Evolutionary conservation across 306 rosid species (phyloP).

Genomic region (Heteromeles arbutifolia): DNA sequence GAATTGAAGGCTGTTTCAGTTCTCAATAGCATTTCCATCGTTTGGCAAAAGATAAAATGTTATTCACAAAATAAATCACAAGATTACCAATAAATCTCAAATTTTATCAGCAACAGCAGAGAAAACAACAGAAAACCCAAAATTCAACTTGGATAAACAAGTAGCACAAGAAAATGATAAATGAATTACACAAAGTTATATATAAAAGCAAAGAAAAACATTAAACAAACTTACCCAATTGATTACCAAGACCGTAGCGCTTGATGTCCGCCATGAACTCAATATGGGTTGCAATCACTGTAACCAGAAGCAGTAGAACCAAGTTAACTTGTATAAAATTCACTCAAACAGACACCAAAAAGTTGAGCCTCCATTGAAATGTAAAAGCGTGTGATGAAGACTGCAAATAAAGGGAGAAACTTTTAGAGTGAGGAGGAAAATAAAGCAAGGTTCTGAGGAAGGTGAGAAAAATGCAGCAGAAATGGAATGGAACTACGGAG

Average conservation of each 20-base stretch:
- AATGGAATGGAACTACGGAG: not conserved
- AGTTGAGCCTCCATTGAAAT: not conserved
- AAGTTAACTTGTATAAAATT: not conserved
- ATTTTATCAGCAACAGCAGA: not conserved
- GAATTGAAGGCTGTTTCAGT: not conserved
- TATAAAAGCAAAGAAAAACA: not conserved
- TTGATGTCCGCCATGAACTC: slow-evolving; percentile 38
- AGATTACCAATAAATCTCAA: not conserved
- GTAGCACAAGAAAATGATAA: not conserved
- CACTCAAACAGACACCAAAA: not conserved
- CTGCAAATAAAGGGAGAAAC: not conserved
- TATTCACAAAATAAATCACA: not conserved
- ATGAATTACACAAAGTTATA: not conserved
- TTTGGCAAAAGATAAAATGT: not conserved
- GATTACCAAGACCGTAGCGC: slow-evolving; percentile 31
- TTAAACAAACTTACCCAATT: slow-evolving; percentile 21
- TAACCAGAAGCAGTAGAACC: not conserved
- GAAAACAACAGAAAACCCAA: not conserved
- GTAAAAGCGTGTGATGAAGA: not conserved
- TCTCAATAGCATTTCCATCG: not conserved
- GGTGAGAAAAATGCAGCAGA: not conserved
- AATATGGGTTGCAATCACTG: not conserved
- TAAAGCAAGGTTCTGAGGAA: slow-evolving; percentile 20
- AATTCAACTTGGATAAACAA: not conserved
- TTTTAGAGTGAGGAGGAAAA: not conserved